phyloP scores from a whole-genome alignment of 2,329 filamentous ascomycete species.

The Penicillium brevicompactum region DNA sequence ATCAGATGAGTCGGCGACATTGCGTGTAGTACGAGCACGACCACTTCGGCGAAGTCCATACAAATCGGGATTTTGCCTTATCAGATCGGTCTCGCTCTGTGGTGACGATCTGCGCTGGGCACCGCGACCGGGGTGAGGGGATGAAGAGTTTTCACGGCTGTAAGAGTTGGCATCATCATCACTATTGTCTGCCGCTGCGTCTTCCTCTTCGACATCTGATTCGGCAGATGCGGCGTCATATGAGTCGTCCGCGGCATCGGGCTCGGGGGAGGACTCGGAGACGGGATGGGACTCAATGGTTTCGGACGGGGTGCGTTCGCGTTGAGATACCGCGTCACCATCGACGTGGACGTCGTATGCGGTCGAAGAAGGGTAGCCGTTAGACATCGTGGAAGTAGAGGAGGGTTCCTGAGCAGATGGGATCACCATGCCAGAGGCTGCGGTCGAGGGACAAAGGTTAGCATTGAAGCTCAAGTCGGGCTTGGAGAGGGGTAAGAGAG shows the following conservation, averaged over 20 bases:
- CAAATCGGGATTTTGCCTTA: conserved; percentile 87
- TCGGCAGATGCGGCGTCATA: conserved; percentile 41
- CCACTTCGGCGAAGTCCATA: conserved; percentile 92
- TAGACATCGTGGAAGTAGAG: conserved; percentile 36
- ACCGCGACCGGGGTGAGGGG: conserved; percentile 68
- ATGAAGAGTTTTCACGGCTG: conserved; percentile 65
- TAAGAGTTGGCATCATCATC: conserved; percentile 57
- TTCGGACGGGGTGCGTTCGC: conserved; percentile 78
- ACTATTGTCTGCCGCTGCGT: conserved; percentile 72
- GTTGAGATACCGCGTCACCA: conserved; percentile 51
- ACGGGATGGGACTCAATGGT: conserved; percentile 60
- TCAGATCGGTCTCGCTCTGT: conserved; percentile 76
- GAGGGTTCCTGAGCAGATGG: conserved; percentile 41
- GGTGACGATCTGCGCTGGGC: conserved; percentile 71
- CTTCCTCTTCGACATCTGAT: conserved; percentile 56
- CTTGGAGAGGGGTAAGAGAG: conserved; percentile 20
- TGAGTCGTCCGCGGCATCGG: conserved; percentile 43
- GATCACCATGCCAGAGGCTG: conserved; percentile 51
- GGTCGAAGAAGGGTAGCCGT: conserved; percentile 34
- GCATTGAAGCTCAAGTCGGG: conserved; percentile 42
- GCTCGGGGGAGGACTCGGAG: conserved; percentile 50
- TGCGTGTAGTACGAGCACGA: conserved; percentile 64
- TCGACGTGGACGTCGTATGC: conserved; percentile 28
- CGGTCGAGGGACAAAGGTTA: conserved; percentile 35
- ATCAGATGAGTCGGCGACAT: conserved; percentile 63